Evolutionary conservation across 2,329 filamentous ascomycete genomes (phyloP), one percentile per base, ranked within the genome.

Genomic region (Aspergillus intermedius): DNA sequence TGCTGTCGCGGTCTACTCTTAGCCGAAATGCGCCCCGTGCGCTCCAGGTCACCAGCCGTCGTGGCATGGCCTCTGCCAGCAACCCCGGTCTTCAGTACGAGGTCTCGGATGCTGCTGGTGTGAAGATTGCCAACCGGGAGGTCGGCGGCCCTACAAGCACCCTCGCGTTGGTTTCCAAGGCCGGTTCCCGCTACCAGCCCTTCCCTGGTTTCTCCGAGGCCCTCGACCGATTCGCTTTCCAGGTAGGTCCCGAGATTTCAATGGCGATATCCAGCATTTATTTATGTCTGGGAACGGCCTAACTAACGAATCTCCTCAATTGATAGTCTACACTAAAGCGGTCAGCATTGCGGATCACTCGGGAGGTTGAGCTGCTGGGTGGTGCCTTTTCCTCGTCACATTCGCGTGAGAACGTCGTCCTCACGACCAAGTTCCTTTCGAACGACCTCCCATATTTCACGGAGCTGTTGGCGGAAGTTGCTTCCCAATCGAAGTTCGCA

Each of bases 401-500:
- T 76, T 91, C 89, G 62, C 87, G 91, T 67, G 93, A 98, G 79
- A 90, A 90, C 68, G 77, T 98, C 55, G 83, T 98, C 52, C 77
- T 98, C 65, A 85, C 91, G 73, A 88, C 93, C 69, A 95, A 87
- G 77, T 98, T 98, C 80, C 83, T 98, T 59, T 84, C 89, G 69
- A 84, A 93, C 69, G 91, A 98, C 70, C 83, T 98, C 59, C 93
- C 93, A 60, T 98, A 97, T 82, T 98, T 95, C 72, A 83, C 90
- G 65, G 93, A 98, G 78, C 80, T 98, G 58, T 81, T 98, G 60
- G 89, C 86, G 66, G 94, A 98, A 78, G 87, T 96, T 63, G 79
- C 93, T 64, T 84, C 86, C 53, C 77, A 88, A 74, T 95, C 91
- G 61, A 93, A 89, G 75, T 98, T 88, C 72, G 83, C 84, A 54